Conservation (phyloP, 2,329 filamentous ascomycete genomes). For the Ceratocystis lukuohia region DNA sequence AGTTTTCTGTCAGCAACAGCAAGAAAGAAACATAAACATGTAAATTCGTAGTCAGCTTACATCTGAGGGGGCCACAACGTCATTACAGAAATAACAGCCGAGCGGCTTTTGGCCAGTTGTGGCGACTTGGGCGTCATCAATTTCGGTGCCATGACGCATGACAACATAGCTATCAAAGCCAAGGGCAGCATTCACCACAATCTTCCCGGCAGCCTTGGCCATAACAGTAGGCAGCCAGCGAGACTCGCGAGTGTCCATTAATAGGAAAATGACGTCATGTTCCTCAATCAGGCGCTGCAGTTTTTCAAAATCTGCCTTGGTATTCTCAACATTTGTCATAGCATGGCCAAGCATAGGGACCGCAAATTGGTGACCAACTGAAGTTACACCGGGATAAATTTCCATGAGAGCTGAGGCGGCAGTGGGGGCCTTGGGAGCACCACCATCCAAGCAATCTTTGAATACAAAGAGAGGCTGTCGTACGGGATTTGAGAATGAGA, state of each 20-base stretch:
- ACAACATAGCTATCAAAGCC: constrained; percentile 96
- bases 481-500: constrained; percentile 94
- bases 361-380: constrained; percentile 63
- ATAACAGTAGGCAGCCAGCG: constrained; percentile 93
- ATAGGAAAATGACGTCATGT: constrained; percentile 87
- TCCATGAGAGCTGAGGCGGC: constrained; percentile 68
- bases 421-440: constrained; percentile 65
- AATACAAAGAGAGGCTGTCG: constrained; percentile 88
- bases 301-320: constrained; percentile 59
- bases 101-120: constrained; percentile 55
- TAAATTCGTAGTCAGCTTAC: constrained; percentile 40
- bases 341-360: constrained; percentile 96
- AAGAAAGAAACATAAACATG: too few species aligned
- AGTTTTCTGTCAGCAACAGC: constrained; percentile 13
- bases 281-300: constrained; percentile 62
- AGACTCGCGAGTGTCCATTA: constrained; percentile 92
- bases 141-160: constrained; percentile 78
- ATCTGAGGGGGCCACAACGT: constrained; percentile 87
- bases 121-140: constrained; percentile 34
- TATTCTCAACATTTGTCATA: constrained; percentile 49
- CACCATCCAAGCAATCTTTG: constrained; percentile 74
- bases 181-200: constrained; percentile 91
- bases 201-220: constrained; percentile 83
- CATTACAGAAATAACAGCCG: constrained; percentile 97
- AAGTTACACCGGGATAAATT: constrained; percentile 84